These are phyloP conservation scores for Cucumis hystrix DNA, from an alignment of 306 rosid genomes.

Conservation along the genomic window DNA sequence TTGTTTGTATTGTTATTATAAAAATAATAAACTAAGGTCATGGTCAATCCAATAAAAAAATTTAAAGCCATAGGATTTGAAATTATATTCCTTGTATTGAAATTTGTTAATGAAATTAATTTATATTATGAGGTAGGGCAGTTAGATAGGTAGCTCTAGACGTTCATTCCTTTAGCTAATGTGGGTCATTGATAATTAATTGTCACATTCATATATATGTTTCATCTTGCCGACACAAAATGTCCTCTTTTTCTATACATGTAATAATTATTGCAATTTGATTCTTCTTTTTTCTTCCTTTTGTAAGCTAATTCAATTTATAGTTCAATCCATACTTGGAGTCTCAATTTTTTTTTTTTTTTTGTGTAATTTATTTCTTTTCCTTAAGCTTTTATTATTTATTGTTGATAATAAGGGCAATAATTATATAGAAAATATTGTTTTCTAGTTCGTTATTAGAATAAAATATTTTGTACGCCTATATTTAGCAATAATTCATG, in stretches of 20 bases:
- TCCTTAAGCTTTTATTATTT: no score
- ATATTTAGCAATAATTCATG: no score
- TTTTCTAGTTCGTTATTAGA: no score
- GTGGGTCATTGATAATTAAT: slow-evolving; percentile 4
- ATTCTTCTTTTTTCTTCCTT: no score
- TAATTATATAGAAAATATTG: no score
- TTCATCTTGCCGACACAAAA: slow-evolving; percentile 21
- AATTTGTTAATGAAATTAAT: neutral
- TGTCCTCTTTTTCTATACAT: neutral
- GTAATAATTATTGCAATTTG: neutral
- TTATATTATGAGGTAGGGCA: neutral
- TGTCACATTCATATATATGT: neutral
- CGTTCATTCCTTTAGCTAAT: neutral
- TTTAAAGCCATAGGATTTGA: neutral
- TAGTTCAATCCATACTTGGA: no score
- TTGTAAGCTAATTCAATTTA: no score
- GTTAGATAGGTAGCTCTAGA: neutral
- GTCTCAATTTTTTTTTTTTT: no score
- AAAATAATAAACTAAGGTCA: neutral
- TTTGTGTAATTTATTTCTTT: no score
- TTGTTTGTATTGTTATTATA: neutral
- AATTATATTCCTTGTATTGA: neutral
- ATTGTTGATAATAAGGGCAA: no score
- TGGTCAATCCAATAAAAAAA: neutral
- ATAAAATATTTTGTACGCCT: no score